Evolutionary conservation across 352 stramenopile genomes (phyloP).

Genomic region (Pilasporangium apinafurcum): DNA sequence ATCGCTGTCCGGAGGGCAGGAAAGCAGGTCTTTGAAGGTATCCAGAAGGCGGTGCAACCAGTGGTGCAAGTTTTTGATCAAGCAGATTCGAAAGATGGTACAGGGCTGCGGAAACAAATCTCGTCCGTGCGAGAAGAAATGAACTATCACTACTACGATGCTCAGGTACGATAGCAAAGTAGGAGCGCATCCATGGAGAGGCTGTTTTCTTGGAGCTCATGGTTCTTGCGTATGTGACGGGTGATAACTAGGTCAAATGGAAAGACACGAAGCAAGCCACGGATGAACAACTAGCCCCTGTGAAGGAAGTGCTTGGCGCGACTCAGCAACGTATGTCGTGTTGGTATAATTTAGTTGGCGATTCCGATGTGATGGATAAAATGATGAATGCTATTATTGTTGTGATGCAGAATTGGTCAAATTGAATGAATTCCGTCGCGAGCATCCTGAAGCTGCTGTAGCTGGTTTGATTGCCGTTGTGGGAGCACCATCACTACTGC

Average conservation of each 20-base stretch:
- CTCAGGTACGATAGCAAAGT: slow-evolving; percentile 24
- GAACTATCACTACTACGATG: slow-evolving; percentile 58
- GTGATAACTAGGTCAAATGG: slow-evolving; percentile 15
- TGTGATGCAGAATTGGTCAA: slow-evolving; percentile 51
- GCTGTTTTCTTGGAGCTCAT: too few relatives aligned
- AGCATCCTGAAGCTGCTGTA: slow-evolving; percentile 58
- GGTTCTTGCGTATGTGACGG: background rate
- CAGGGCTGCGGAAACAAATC: slow-evolving; percentile 55
- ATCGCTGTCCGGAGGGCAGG: slow-evolving; percentile 28
- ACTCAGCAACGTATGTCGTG: slow-evolving; percentile 41
- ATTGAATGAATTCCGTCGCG: slow-evolving; percentile 64
- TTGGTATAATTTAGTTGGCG: background rate
- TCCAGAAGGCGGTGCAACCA: slow-evolving; percentile 35
- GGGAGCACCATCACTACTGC: slow-evolving; percentile 51
- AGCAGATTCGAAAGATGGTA: slow-evolving; percentile 55
- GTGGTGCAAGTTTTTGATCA: slow-evolving; percentile 61
- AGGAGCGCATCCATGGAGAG: too few relatives aligned
- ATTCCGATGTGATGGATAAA: background rate
- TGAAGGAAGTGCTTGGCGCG: slow-evolving; percentile 35
- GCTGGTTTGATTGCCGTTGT: slow-evolving; percentile 49
- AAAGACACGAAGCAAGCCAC: slow-evolving; percentile 48
- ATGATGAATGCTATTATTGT: background rate
- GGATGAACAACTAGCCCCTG: slow-evolving; percentile 52
- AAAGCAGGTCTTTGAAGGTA: slow-evolving; percentile 26
- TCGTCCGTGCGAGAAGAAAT: slow-evolving; percentile 32